Percentiles rank a stretch among this genome's conserved stretches.
phyloP scores from a whole-genome alignment of 1,139 yeast genomes.

The Zygoascus hellenicus region DNA sequence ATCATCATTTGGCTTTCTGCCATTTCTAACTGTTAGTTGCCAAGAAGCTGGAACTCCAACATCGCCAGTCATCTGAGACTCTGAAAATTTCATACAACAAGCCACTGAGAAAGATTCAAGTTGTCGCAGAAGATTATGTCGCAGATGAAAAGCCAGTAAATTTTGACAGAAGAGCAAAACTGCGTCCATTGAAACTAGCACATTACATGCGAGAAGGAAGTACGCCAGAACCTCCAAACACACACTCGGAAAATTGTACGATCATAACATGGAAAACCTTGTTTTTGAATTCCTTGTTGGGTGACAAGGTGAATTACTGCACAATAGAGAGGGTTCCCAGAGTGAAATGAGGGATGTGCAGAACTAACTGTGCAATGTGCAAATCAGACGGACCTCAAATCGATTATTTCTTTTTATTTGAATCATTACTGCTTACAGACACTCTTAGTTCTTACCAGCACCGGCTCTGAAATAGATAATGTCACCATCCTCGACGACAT shows the following conservation, averaged over 20 bases:
- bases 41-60: too few species aligned
- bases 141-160: not conserved
- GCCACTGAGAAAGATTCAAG: not conserved
- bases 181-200: not conserved
- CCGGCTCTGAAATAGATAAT: slow-evolving; percentile 92
- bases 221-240: not conserved
- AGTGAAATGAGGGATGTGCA: slow-evolving; percentile 13
- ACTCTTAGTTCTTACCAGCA: slow-evolving; percentile 73
- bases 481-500: slow-evolving; percentile 89
- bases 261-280: slow-evolving; percentile 25
- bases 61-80: not conserved
- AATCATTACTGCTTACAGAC: not conserved
- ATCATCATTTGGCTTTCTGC: too few species aligned
- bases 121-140: not conserved
- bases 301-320: slow-evolving; percentile 23
- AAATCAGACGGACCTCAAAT: not conserved
- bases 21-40: too few species aligned
- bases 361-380: slow-evolving; percentile 11
- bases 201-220: not conserved
- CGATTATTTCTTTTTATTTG: not conserved
- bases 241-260: slow-evolving; percentile 16
- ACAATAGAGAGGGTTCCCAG: slow-evolving; percentile 5
- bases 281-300: slow-evolving; percentile 25
- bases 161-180: not conserved
- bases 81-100: not conserved